Base-by-base conservation (phyloP, 352 stramenopile genomes). In the Phytophthora aleatoria region DNA sequence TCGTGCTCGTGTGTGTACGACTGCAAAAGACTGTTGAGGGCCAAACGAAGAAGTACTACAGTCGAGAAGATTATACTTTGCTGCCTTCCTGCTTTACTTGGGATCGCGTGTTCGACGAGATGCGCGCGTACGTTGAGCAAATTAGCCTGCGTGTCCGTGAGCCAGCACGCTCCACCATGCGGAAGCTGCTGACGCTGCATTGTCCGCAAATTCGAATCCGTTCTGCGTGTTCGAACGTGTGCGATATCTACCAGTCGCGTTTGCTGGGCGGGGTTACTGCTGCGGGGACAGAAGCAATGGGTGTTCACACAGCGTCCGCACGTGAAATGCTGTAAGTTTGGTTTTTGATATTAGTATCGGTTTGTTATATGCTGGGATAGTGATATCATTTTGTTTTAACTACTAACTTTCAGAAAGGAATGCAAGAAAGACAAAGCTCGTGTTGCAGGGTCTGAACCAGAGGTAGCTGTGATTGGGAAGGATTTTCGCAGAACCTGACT, bases 31-130 rank as follows among this genome's bases (percentile, higher is more conserved):
- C 33, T 0, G 10, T 38, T 0, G 42, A 61, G 24, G 64, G 57
- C 0, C 13, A 11, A 3, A 36, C 63, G 0, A 30, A 45, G n/a
- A 54, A 47, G 20, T 63, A 60, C n/a, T 71, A 63, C 36, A 62
- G 42, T 3, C 9, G 20, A 0, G 38, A 50, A 5, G 24, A 55
- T 1, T 64, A 51, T 45, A 61, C 39, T 0, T 12, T 70, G 0
- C 26, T 67, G 3, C 56, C 61, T 7, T 44, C 56, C 0, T n/a
- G 54, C 35, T 64, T 67, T 15, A 70, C 61, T 0, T 70, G 50
- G 51, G 61, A 64, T 0, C 2, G 10, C 6, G 5, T 70, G 2
- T 48, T 67, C 52, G 39, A 62, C 3, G 45, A 70, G 27, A 67
- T 74, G 20, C 31, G 59, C 12, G 38, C n/a, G 0, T 65, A 62